Base-by-base conservation (phyloP, 306 rosid species). In the Vigna radiata region DNA sequence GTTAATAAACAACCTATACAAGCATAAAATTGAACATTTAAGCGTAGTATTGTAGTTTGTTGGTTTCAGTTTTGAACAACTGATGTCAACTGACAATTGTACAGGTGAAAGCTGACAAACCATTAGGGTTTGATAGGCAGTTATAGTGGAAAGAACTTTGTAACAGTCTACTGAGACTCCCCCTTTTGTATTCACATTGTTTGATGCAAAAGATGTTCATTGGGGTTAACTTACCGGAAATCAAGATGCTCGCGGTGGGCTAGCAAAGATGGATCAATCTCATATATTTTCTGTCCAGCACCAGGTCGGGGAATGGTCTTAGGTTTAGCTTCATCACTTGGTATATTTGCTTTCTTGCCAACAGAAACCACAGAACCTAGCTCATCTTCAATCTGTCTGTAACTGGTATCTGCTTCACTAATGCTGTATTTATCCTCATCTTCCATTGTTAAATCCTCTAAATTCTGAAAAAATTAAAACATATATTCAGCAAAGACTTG, bases 261-360 rank as follows among this genome's bases (percentile, higher is more conserved):
- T 61, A 66, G 67, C 88, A 96, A 84, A 63, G 56, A 27, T 71
- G 97, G 84, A 88, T 96, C 99, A 27, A 89, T 85, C 75, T 93
- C 91, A 64, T 88, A 96, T 85, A 96, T 96, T 75, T 71, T 91
- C 83, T 89, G 63, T 80, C 99, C 99, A 33, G 75, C 19, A 65
- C 99, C 96, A 68, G 97, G 96, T 76, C 90, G 86, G 49, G 96
- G 88, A 84, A 96, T 77, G 73, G 78, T 72, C 85, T 62, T 82
- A 44, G 78, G 80, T 70, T 68, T 87, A 41, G 69, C 78, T 46
- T 86, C 82, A 64, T 69, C 85, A 54, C 31, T 46, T 72, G 48
- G 64, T 49, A 74, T 54, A 46, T 73, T 68, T 67, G 63, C 81
- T 55, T 77, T 60, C 58, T 16, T 79, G 72, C 86, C 62, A 72